phyloP scores from a whole-genome alignment of 345 rosid genomes.

The Linum lewisii region DNA sequence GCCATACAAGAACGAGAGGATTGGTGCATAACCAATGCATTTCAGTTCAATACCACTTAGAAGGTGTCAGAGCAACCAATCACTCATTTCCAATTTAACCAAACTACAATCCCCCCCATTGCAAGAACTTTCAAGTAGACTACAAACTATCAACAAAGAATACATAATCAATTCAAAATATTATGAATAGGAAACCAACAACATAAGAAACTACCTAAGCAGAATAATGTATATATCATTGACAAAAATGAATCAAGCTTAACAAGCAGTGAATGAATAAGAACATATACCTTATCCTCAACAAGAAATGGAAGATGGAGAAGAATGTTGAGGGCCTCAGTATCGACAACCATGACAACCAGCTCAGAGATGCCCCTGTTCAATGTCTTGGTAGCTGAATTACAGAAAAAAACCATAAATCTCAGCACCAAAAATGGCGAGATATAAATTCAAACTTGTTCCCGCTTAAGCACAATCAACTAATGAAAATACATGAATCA shows the following conservation, averaged over 20 bases:
- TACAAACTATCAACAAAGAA: neutral
- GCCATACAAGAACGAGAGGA: no score
- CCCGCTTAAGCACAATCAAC: neutral
- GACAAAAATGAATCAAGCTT: neutral
- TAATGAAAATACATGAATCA: neutral
- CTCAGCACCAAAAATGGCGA: neutral
- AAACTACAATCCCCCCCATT: neutral
- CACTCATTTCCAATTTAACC: neutral
- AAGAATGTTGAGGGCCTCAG: constrained; percentile 83
- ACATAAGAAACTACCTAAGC: neutral
- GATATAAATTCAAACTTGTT: neutral
- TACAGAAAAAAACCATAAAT: neutral
- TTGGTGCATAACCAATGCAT: no score
- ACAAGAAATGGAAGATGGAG: constrained; percentile 72
- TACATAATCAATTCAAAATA: no score
- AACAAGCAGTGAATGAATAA: neutral
- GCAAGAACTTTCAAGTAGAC: neutral
- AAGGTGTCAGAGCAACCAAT: neutral
- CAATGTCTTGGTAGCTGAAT: constrained; percentile 84
- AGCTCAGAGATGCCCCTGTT: constrained; percentile 95
- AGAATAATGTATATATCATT: neutral
- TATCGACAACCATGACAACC: constrained; percentile 38
- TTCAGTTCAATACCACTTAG: neutral
- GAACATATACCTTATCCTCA: constrained; percentile 52
- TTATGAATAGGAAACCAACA: neutral